phyloP scores from a whole-genome alignment of 352 stramenopile species.

The Albugo laibachii region DNA sequence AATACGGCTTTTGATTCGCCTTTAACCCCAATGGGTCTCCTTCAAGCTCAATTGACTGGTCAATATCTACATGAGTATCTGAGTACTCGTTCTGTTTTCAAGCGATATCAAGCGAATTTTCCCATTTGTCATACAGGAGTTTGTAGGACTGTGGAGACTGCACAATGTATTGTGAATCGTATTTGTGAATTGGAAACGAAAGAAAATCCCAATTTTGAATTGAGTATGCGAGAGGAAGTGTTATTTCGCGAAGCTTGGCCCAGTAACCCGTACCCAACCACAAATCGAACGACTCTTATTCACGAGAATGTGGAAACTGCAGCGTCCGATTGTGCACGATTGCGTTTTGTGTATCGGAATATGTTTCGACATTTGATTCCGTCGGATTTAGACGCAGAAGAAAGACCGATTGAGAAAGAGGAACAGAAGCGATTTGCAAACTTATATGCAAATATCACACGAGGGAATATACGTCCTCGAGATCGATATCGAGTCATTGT shows the following conservation, averaged over 20 bases:
- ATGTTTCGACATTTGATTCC: conserved; percentile 50
- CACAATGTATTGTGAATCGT: conserved; percentile 28
- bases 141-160: conserved; percentile 49
- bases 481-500: conserved; percentile 49
- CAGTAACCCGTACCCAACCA: conserved; percentile 35
- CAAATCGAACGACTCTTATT: conserved; percentile 38
- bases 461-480: conserved; percentile 19
- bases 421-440: conserved; percentile 42
- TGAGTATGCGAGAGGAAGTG: conserved; percentile 15
- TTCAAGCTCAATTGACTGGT: conserved; percentile 44
- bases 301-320: conserved; percentile 43
- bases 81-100: conserved; percentile 24
- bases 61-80: conserved; percentile 55
- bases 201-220: conserved; percentile 21
- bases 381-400: conserved; percentile 15
- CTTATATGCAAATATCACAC: conserved; percentile 15
- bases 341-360: conserved; percentile 40
- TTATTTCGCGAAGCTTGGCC: conserved; percentile 64
- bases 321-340: conserved; percentile 29
- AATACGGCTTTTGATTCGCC: conserved; percentile 55
- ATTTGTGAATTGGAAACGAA: conserved; percentile 23
- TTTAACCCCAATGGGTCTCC: conserved; percentile 49
- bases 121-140: conserved; percentile 55
- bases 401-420: conserved; percentile 17
- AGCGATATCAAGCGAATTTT: conserved; percentile 27